These are phyloP conservation scores for Cryphonectria carpinicola DNA, from an alignment of 2,329 filamentous ascomycete species.

Conservation along the genomic window DNA sequence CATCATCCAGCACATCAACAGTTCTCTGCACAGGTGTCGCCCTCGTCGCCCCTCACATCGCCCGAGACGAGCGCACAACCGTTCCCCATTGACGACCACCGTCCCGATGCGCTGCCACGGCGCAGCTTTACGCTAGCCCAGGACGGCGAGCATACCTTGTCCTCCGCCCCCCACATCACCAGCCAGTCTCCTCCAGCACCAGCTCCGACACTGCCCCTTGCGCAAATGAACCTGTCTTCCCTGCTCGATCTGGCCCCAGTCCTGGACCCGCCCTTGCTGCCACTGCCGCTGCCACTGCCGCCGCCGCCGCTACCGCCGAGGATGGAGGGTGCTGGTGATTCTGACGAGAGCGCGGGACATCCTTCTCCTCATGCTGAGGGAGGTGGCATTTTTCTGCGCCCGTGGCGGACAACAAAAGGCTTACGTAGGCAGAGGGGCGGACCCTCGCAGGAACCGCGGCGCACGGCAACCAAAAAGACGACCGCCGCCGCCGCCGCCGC, in stretches of 20 bases:
- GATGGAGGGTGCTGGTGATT: conserved; percentile 20
- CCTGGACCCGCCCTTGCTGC: conserved; percentile 11
- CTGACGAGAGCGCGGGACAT: conserved; percentile 37
- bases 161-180: conserved; percentile 14
- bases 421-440: neutral
- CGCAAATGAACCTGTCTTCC: conserved; percentile 30
- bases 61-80: conserved; percentile 21
- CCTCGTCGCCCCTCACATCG: conserved; percentile 25
- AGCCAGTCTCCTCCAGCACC: conserved; percentile 14
- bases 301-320: too few relatives aligned
- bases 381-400: conserved; percentile 20
- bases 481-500: too few relatives aligned
- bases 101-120: conserved; percentile 13
- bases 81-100: conserved; percentile 15
- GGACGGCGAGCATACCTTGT: conserved; percentile 11
- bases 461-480: neutral
- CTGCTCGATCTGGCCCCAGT: conserved; percentile 28
- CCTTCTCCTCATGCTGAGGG: conserved; percentile 34
- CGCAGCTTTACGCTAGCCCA: conserved; percentile 14
- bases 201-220: conserved; percentile 2
- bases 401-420: neutral
- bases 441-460: conserved; percentile 10
- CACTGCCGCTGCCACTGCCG: too few relatives aligned
- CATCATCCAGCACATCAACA: conserved; percentile 7
- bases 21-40: conserved; percentile 18